phyloP scores from a whole-genome alignment of 805 yeast genomes.

The Lipomyces lipofer region DNA sequence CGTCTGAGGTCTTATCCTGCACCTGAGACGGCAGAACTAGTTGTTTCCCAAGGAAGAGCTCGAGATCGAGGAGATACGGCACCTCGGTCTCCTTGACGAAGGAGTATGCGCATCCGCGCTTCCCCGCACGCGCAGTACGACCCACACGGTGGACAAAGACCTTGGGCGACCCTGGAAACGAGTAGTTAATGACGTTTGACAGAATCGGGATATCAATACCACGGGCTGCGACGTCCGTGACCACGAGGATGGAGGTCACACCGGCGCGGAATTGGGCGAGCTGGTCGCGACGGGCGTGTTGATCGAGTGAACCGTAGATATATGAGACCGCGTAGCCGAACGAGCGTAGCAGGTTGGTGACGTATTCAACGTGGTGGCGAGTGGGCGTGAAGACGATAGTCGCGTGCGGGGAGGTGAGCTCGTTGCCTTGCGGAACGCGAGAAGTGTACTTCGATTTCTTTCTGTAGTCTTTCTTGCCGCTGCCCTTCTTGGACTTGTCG shows the following conservation, averaged over 20 bases:
- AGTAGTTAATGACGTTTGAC: conserved; percentile 90
- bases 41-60: conserved; percentile 82
- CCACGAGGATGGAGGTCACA: conserved; percentile 81
- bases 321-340: conserved; percentile 86
- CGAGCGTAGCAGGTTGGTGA: conserved; percentile 64
- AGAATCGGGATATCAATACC: conserved; percentile 86
- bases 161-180: conserved; percentile 89
- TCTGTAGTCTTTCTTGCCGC: background rate
- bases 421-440: conserved; percentile 75
- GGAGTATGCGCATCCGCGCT: conserved; percentile 96
- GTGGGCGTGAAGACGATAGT: conserved; percentile 96
- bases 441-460: conserved; percentile 35
- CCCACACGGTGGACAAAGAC: conserved; percentile 97
- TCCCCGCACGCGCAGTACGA: conserved; percentile 99
- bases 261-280: conserved; percentile 83
- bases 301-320: conserved; percentile 93
- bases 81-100: conserved; percentile 80
- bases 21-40: conserved; percentile 54
- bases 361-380: conserved; percentile 94
- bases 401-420: conserved; percentile 78
- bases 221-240: conserved; percentile 82
- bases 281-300: conserved; percentile 89
- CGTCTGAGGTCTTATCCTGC: conserved; percentile 43
- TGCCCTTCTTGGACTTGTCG: conserved; percentile 36
- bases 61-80: conserved; percentile 88